Evolutionary conservation across 2,329 filamentous ascomycete genomes (phyloP), one percentile per base, ranked within the genome.

Genomic region (Davidsoniella australis): DNA sequence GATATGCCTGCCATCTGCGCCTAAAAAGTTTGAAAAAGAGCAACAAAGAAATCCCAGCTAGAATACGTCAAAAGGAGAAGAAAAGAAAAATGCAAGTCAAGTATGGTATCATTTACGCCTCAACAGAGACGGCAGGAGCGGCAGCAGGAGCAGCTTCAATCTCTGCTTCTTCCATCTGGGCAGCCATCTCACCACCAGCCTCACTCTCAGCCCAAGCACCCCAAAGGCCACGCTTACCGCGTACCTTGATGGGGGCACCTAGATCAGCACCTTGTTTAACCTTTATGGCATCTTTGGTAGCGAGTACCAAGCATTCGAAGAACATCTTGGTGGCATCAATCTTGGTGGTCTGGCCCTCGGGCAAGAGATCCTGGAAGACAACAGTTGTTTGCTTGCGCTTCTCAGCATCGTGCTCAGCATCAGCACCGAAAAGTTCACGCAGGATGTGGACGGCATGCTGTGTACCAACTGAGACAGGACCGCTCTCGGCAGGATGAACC

Each of bases 271-370:
- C 75, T 65, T 98, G 91, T 62, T 96, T 89, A 23, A 96, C 86
- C 66, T 94, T 94, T 66, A 98, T 84, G 24, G 91, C 91, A 62
- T 98, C 91, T 68, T 98, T 98, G 40, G 91, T 98, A 4, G 89
- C 91, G 43, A 98, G 73, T 2, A 98, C 91, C 20, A 98, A 72
- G 49, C 91, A 82, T 66, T 98, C 91, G 59, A 98, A 98, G 69
- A 98, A 98, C 87, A 98, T 95, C 72, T 95, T 95, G 41, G 91
- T 98, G 0, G 91, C 91, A 58, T 96, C 91, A 7, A 83, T 82
- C 63, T 85, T 85, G 56, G 75, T 86, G 0, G 89, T 89, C 53
- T 75, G 76, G 55, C 72, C 68, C 64, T 94, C 85, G 0, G 91
- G 91, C 33, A 95, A 73, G 44, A 98, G 73, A 51, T 94, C 83